Conservation (phyloP, 441 rosid genomes). For the Biscutella laevigata region DNA sequence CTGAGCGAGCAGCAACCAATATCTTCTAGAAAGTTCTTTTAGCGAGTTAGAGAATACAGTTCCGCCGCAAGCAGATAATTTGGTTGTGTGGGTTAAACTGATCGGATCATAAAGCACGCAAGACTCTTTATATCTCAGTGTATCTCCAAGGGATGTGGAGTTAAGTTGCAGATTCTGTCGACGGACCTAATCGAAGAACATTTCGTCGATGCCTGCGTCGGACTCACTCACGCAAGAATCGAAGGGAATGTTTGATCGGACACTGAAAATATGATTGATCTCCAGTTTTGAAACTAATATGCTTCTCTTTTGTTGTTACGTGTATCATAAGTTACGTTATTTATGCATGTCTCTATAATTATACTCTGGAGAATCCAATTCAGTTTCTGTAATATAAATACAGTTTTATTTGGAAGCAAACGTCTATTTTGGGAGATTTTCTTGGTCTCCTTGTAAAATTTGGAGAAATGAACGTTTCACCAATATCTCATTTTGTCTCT, state of each 20-base stretch:
- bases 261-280: not conserved
- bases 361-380: not conserved
- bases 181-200: conserved; percentile 77
- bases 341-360: not conserved
- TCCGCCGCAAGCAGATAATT: conserved; percentile 75
- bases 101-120: conserved; percentile 61
- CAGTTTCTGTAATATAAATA: conserved; percentile 1
- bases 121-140: conserved; percentile 69
- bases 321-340: not conserved
- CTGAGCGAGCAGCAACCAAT: conserved; percentile 44
- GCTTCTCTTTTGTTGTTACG: not conserved
- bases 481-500: conserved; percentile 9
- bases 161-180: conserved; percentile 66
- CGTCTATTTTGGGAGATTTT: conserved; percentile 10
- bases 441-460: conserved; percentile 17
- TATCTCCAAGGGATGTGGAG: conserved; percentile 37
- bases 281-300: not conserved
- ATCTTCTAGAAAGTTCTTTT: conserved; percentile 52
- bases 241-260: conserved; percentile 7
- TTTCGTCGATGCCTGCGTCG: conserved; percentile 80
- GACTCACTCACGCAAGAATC: conserved; percentile 57
- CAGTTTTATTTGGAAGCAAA: not conserved
- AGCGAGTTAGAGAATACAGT: conserved; percentile 82
- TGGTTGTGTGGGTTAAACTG: conserved; percentile 58
- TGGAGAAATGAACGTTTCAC: conserved; percentile 28